phyloP scores from a whole-genome alignment of 805 yeast species.

The Sporopachydermia quercuum region DNA sequence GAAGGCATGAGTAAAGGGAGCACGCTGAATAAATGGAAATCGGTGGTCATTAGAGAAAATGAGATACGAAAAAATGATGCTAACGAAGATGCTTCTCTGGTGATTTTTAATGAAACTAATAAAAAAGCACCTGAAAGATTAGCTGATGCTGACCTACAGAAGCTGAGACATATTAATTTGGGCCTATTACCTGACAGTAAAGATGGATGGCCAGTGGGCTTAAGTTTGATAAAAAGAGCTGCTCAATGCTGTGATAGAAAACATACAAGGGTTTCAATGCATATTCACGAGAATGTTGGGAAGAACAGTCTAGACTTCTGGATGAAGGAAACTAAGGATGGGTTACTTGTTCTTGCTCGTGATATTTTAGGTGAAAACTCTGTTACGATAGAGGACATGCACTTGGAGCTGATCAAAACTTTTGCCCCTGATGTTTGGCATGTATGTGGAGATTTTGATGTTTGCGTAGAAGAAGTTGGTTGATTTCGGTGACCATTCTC shows the following conservation, averaged over 20 bases:
- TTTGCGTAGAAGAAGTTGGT: background rate
- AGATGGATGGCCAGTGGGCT: slow-evolving; percentile 42
- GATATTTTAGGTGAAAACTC: background rate
- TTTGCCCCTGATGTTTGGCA: slow-evolving; percentile 86
- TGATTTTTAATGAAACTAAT: slow-evolving; percentile 53
- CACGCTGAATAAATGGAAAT: slow-evolving; percentile 25
- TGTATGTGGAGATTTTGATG: slow-evolving; percentile 34
- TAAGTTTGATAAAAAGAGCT: slow-evolving; percentile 11
- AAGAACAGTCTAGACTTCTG: slow-evolving; percentile 24
- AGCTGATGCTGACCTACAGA: background rate
- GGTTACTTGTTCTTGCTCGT: slow-evolving; percentile 6
- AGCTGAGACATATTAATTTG: slow-evolving; percentile 49
- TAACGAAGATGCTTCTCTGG: slow-evolving; percentile 19
- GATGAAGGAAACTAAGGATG: slow-evolving; percentile 9
- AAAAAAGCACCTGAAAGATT: slow-evolving; percentile 32
- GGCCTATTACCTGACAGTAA: slow-evolving; percentile 67
- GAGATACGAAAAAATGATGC: slow-evolving; percentile 19
- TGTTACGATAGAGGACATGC: slow-evolving; percentile 11
- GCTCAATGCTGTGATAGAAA: slow-evolving; percentile 8
- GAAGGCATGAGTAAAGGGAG: slow-evolving; percentile 54
- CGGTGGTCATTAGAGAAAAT: slow-evolving; percentile 19
- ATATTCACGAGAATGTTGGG: slow-evolving; percentile 66
- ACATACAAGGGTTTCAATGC: slow-evolving; percentile 23
- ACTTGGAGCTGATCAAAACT: slow-evolving; percentile 57
- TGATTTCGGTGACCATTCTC: too few relatives aligned